Evolutionary conservation across 768 basidiomycete genomes (phyloP).

Genomic region (Pulveroboletus sp.): DNA sequence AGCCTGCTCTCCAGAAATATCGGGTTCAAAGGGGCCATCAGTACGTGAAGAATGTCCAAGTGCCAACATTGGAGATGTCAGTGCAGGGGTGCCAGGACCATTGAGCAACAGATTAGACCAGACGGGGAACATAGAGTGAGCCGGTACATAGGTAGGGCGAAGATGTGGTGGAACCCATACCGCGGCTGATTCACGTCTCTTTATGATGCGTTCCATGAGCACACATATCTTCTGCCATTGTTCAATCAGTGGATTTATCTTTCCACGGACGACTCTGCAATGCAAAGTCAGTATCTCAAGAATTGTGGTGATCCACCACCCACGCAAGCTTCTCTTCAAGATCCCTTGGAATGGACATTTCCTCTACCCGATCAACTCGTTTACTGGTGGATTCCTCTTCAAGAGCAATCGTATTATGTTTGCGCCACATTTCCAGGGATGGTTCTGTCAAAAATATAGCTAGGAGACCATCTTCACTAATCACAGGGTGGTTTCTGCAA

Average conservation of each 20-base stretch:
- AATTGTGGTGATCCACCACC: conserved; percentile 15
- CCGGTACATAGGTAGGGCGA: conserved; percentile 57
- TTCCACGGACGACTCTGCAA: conserved; percentile 65
- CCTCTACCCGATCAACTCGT: conserved; percentile 74
- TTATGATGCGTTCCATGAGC: conserved; percentile 81
- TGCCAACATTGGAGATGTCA: conserved; percentile 12
- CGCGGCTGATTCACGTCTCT: conserved; percentile 87
- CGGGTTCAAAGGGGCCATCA: conserved; percentile 18
- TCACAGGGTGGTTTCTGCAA: conserved; percentile 83
- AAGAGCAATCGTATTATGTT: conserved; percentile 65
- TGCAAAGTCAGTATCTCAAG: not conserved
- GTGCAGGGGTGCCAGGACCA: conserved; percentile 30
- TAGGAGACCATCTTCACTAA: conserved; percentile 83
- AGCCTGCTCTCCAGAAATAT: conserved; percentile 50
- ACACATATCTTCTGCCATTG: conserved; percentile 90
- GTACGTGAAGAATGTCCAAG: conserved; percentile 9
- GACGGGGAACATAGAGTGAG: conserved; percentile 65
- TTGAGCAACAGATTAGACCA: conserved; percentile 33
- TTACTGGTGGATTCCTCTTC: conserved; percentile 87
- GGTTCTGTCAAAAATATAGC: conserved; percentile 77
- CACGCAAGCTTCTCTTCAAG: conserved; percentile 86
- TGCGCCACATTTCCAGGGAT: conserved; percentile 86
- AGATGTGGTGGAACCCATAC: conserved; percentile 66
- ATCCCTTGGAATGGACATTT: conserved; percentile 91
- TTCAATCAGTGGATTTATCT: conserved; percentile 73